Conservation (phyloP, 2,329 filamentous ascomycete species). For the Penicillium sp. region DNA sequence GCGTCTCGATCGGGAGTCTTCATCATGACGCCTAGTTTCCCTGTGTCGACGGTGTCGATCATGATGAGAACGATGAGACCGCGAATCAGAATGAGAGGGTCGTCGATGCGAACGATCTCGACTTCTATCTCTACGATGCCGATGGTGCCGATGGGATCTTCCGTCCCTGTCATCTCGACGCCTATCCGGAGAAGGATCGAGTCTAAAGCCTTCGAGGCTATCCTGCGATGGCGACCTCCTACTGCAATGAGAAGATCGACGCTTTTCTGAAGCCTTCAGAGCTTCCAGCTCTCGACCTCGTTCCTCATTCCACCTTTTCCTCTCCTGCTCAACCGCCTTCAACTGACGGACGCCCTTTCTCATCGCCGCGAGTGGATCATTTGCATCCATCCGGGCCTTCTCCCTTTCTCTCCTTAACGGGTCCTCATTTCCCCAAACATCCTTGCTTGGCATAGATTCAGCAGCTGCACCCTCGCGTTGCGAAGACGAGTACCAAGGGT, state of each 20-base stretch:
- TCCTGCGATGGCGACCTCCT: conserved; percentile 43
- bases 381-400: conserved; percentile 54
- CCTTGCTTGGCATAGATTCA: conserved; percentile 48
- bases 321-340: conserved; percentile 59
- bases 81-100: too few species aligned
- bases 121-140: conserved; percentile 15
- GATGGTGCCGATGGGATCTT: conserved; percentile 17
- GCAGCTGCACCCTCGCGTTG: conserved; percentile 39
- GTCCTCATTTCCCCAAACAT: conserved; percentile 77
- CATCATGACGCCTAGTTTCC: too few species aligned
- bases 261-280: conserved; percentile 32
- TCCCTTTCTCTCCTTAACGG: conserved; percentile 62
- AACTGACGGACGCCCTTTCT: conserved; percentile 66
- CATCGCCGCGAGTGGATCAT: conserved; percentile 78
- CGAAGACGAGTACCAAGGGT: conserved; percentile 54
- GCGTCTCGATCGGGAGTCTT: too few species aligned
- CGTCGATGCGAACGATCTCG: conserved; percentile 13
- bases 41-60: too few species aligned
- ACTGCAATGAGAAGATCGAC: too few species aligned
- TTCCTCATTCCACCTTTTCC: conserved; percentile 48
- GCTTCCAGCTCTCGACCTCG: conserved; percentile 44
- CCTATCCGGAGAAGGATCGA: too few species aligned
- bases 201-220: conserved; percentile 38
- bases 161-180: conserved; percentile 13
- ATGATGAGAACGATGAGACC: too few species aligned